Conservation (phyloP, 1,284 basidiomycete genomes). For the Neolentinus lepideus region DNA sequence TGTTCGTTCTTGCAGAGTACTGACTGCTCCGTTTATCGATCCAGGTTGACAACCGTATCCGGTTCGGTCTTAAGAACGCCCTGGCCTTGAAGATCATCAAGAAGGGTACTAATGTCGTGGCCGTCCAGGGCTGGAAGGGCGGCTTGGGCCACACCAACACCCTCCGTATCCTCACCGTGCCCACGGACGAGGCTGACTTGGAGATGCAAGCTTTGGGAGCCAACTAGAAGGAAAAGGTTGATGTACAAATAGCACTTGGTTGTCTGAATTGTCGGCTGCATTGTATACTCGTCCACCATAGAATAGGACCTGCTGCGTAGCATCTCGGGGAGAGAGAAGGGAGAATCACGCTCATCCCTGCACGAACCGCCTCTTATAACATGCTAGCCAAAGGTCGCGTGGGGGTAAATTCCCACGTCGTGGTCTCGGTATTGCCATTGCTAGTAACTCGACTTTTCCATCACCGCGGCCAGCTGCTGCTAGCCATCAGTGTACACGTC, state of each 20-base stretch:
- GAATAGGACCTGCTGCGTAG: not conserved
- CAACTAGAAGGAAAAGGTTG: not conserved
- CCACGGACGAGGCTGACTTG: conserved; percentile 81
- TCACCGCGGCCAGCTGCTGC: not conserved
- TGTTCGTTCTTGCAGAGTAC: conserved; percentile 22
- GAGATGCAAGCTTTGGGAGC: conserved; percentile 62
- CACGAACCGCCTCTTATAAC: not conserved
- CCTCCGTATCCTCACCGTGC: conserved; percentile 73
- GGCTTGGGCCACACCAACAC: conserved; percentile 93
- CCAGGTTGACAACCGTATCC: conserved; percentile 83
- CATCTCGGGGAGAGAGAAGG: not conserved
- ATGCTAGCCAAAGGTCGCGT: not conserved
- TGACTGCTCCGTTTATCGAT: conserved; percentile 7
- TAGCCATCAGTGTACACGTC: not conserved
- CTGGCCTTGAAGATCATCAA: conserved; percentile 84
- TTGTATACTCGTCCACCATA: not conserved
- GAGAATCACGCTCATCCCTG: not conserved
- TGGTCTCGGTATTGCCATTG: not conserved
- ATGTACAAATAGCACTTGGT: not conserved
- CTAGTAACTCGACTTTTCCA: not conserved
- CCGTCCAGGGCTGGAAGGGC: conserved; percentile 98
- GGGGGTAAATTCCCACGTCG: not conserved
- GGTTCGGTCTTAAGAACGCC: conserved; percentile 88
- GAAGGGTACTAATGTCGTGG: conserved; percentile 87
- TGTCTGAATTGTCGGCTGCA: not conserved